Percentiles rank a stretch among this genome's conserved stretches.
Evolutionary conservation across 2,329 filamentous ascomycete species (phyloP).

Genomic region (Chrysoporthe cubensis): DNA sequence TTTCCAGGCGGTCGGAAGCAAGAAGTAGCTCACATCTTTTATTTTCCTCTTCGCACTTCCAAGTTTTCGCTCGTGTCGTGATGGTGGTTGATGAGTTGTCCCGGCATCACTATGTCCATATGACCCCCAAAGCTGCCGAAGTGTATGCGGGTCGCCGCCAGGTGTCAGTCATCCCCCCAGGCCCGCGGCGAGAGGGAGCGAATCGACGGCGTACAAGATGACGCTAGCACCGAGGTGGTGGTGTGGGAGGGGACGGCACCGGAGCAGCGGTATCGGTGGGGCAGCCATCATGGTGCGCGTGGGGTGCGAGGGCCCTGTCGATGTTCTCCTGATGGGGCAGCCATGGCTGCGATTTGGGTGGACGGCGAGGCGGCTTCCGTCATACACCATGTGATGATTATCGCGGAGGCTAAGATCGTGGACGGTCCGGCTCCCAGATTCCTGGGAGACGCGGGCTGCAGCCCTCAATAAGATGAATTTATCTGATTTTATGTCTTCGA

Average conservation of each 20-base stretch:
- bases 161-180: constrained; percentile 24
- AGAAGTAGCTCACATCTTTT: neutral
- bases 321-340: constrained; percentile 2
- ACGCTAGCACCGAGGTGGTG: constrained; percentile 18
- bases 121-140: constrained; percentile 19
- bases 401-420: constrained; percentile 7
- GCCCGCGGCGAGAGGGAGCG: constrained; percentile 6
- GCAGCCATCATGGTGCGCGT: constrained; percentile 9
- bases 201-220: constrained; percentile 10
- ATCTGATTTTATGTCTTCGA: neutral
- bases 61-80: neutral
- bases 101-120: constrained; percentile 21
- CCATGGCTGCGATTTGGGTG: neutral
- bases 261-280: constrained; percentile 24
- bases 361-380: constrained; percentile 16
- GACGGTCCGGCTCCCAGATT: neutral
- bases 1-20: neutral
- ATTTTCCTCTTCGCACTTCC: neutral
- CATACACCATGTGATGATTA: constrained; percentile 20
- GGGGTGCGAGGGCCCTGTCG: neutral
- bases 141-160: constrained; percentile 24
- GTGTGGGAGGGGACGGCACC: constrained; percentile 20
- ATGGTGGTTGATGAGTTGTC: constrained; percentile 28
- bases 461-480: no score
- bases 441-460: neutral